Evolutionary conservation across 2,329 filamentous ascomycete species (phyloP).

Genomic region (Talaromyces sp.): DNA sequence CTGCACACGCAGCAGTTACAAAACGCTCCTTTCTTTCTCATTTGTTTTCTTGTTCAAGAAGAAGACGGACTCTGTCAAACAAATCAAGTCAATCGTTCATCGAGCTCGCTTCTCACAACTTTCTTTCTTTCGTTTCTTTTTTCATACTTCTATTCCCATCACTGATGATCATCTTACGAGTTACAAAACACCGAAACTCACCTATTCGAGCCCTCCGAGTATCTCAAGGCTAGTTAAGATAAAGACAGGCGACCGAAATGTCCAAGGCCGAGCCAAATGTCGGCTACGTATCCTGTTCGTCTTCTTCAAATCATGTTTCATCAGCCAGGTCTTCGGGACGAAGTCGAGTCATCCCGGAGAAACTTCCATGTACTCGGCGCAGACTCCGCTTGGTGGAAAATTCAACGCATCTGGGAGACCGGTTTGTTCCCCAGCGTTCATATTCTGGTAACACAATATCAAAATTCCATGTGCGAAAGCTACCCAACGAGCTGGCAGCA

Average conservation of each 20-base stretch:
- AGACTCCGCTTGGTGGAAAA: not conserved
- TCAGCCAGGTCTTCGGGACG: not conserved
- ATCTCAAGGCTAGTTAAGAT: not conserved
- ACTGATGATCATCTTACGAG: not conserved
- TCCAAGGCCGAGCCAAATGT: not conserved
- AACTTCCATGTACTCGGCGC: not conserved
- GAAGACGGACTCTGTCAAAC: conserved; percentile 16
- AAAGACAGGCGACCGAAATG: not conserved
- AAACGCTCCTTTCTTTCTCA: conserved; percentile 20
- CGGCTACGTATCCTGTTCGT: not conserved
- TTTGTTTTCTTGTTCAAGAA: conserved; percentile 23
- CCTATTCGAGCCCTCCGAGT: not conserved
- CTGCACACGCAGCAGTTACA: conserved; percentile 21
- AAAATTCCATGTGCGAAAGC: conserved; percentile 50
- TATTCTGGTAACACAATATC: conserved; percentile 40
- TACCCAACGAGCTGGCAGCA: conserved; percentile 40
- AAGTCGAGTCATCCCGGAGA: not conserved
- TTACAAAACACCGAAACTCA: not conserved
- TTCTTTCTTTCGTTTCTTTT: not conserved
- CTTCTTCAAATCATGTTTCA: not conserved
- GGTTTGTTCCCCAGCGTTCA: conserved; percentile 52
- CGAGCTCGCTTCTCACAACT: conserved; percentile 7
- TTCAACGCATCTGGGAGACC: conserved; percentile 36
- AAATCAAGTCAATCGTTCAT: conserved; percentile 13
- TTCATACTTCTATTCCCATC: not conserved